Base-by-base conservation (phyloP, 768 basidiomycete genomes). In the Boletus rubescentipes region DNA sequence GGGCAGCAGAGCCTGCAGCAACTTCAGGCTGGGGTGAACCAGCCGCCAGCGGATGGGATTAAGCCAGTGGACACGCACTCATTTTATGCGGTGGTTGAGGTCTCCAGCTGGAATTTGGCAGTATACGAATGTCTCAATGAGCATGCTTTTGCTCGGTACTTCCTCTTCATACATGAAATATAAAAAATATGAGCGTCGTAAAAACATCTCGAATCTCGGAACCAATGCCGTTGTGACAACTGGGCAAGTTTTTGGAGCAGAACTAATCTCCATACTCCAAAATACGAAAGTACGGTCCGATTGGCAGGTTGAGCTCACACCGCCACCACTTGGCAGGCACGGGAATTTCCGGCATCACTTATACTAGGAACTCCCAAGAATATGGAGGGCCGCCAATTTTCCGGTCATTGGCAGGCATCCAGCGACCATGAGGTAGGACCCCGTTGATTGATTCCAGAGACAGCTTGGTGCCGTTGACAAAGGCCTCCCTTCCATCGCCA, bases 1-100 rank as follows among this genome's bases (percentile, higher is more conserved):
- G 94, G 94, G 76, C 91, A 64, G 92, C 93, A 55, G 93, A 94
- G 69, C 85, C 92, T 41, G 45, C 63, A 41, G 45, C 66, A 34
- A 63, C n/a, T n/a, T n/a, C n/a, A n/a, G n/a, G 65, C 41, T 78
- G 77, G 77, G 77, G 69, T 37, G 72, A 73, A 3, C 58, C 60
- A 11, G 12, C 61, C 1, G 18, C 65, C 39, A 66, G 64, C 26
- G 72, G 59, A 20, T 72, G 70, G 70, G 68, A 72, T 51, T 71
- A 60, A 53, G 30, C 30, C 21, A 54, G 50, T 39, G 41, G 51
- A 30, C 32, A 32, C 47, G 36, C 23, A 39, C 26, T 52, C 26
- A 20, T 49, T 48, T 32, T 43, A 39, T 26, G 44, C 10, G 30
- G 26, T 37, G 32, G 49, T 40, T 29, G 46, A 26, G 49, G 50